Percentiles rank a stretch among this genome's conserved stretches.
Conservation (phyloP, 176 grass and related monocot genomes). For the Tuctoria greenei region DNA sequence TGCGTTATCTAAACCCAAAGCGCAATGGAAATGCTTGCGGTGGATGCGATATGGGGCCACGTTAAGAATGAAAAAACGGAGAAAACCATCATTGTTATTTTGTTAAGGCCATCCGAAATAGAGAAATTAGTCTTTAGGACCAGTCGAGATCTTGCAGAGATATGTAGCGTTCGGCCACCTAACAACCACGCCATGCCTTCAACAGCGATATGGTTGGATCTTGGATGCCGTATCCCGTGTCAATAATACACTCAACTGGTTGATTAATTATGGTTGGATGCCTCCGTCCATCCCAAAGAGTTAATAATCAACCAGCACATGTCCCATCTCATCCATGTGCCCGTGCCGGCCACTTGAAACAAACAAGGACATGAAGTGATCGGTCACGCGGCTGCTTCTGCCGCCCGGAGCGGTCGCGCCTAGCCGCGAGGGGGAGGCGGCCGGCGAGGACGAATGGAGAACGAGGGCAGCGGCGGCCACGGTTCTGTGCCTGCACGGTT, state of each 20-base stretch:
- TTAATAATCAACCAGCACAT: not conserved
- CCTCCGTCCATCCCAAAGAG: not conserved
- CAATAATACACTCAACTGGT: not conserved
- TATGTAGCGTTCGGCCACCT: not conserved
- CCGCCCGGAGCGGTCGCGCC: not conserved
- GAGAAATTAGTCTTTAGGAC: no score
- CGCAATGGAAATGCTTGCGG: not conserved
- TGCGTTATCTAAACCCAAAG: no score
- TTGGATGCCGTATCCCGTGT: not conserved
- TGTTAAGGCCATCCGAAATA: no score
- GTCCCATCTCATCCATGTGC: not conserved
- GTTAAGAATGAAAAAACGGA: not conserved
- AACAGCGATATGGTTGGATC: not conserved
- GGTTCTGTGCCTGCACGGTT: no score
- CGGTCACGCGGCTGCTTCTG: not conserved
- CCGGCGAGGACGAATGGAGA: not conserved
- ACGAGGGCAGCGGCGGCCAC: slow-evolving; percentile 13
- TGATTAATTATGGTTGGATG: not conserved
- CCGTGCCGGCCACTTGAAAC: not conserved
- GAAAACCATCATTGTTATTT: not conserved
- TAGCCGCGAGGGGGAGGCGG: not conserved
- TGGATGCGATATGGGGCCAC: not conserved
- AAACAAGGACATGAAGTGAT: not conserved
- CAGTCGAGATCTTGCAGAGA: not conserved
- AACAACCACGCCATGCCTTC: not conserved